These are phyloP conservation scores for Mucor piriformis DNA, from an alignment of 371 early-diverging fungal genomes.

Conservation along the genomic window DNA sequence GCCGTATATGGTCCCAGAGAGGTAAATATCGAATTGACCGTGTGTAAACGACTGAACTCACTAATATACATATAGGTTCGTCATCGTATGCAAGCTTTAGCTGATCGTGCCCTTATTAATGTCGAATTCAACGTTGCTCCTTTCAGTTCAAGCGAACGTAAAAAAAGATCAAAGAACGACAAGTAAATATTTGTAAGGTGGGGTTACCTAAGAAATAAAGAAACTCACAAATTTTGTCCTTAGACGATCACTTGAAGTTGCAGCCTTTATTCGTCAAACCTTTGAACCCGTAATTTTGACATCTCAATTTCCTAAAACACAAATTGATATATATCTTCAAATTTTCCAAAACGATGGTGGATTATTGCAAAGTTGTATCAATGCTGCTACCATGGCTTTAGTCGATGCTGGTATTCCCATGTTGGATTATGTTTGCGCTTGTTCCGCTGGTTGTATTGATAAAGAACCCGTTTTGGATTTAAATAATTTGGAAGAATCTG, in stretches of 20 bases:
- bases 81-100: conserved; percentile 57
- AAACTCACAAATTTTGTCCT: not conserved
- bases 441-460: conserved; percentile 89
- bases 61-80: no score
- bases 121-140: conserved; percentile 92
- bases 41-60: no score
- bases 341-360: conserved; percentile 91
- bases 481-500: conserved; percentile 87
- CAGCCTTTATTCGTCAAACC: conserved; percentile 83
- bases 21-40: no score
- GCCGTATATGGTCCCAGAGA: conserved; percentile 95
- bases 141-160: conserved; percentile 89
- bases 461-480: conserved; percentile 84
- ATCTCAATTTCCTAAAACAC: conserved; percentile 79
- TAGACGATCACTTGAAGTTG: conserved; percentile 85
- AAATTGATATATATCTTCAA: conserved; percentile 92
- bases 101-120: conserved; percentile 82
- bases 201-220: not conserved
- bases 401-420: conserved; percentile 98
- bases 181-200: no score
- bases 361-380: conserved; percentile 82
- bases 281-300: conserved; percentile 89
- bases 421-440: conserved; percentile 93
- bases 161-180: conserved; percentile 81
- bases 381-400: conserved; percentile 92